Percentiles rank a stretch among this genome's conserved stretches.
These are phyloP conservation scores for Hymenoscyphus repandus DNA, from an alignment of 2,329 filamentous ascomycete species.

Conservation along the genomic window DNA sequence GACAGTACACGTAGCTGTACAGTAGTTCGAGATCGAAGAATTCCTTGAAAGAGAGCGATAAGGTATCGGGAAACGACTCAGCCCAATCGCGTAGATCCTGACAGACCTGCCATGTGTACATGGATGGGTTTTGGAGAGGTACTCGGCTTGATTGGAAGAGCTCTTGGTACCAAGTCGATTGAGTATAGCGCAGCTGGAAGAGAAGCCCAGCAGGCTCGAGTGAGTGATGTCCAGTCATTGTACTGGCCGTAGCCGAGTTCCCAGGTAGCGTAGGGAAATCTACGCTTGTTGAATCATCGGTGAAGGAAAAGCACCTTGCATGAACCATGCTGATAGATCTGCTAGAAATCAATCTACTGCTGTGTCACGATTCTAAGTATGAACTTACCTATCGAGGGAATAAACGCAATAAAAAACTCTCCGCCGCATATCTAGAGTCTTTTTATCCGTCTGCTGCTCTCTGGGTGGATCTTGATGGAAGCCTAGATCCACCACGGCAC, in stretches of 20 bases:
- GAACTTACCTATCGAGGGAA: slow-evolving; percentile 70
- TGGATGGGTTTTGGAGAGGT: slow-evolving; percentile 62
- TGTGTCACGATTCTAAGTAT: background rate
- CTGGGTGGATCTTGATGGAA: slow-evolving; percentile 85
- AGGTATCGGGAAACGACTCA: slow-evolving; percentile 62
- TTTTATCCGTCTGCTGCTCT: slow-evolving; percentile 61
- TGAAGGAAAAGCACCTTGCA: slow-evolving; percentile 85
- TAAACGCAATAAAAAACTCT: slow-evolving; percentile 90
- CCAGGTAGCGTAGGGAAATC: slow-evolving; percentile 57
- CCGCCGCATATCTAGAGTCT: slow-evolving; percentile 70
- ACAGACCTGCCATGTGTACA: slow-evolving; percentile 72
- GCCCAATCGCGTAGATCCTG: slow-evolving; percentile 77
- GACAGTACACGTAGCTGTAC: slow-evolving; percentile 86
- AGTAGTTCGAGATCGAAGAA: slow-evolving; percentile 84
- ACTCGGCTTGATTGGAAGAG: slow-evolving; percentile 74
- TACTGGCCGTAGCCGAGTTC: slow-evolving; percentile 26
- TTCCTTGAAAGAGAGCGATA: slow-evolving; percentile 61
- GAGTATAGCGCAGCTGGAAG: slow-evolving; percentile 76
- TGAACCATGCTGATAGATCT: slow-evolving; percentile 86
- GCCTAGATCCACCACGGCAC: slow-evolving; percentile 83
- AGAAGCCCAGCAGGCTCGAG: slow-evolving; percentile 70
- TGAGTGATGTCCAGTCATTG: slow-evolving; percentile 42
- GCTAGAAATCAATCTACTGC: slow-evolving; percentile 9
- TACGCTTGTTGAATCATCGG: slow-evolving; percentile 81
- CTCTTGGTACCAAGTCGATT: slow-evolving; percentile 86